phyloP scores from a whole-genome alignment of 2,329 filamentous ascomycete species.

The Phoma herbarum region DNA sequence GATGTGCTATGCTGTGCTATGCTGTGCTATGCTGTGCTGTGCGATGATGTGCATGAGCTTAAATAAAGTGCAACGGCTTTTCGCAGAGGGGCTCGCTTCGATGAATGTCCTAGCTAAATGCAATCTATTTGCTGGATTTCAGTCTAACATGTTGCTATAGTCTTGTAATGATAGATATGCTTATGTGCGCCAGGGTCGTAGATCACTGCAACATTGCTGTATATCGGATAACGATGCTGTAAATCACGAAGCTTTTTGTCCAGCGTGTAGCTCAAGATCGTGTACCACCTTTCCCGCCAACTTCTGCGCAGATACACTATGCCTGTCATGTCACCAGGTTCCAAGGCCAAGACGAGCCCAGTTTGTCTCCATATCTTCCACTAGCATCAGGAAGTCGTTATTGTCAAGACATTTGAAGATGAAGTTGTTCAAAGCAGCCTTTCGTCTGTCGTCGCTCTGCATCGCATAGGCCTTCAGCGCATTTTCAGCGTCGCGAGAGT shows the following conservation, averaged over 20 bases:
- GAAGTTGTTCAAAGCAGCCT: constrained; percentile 58
- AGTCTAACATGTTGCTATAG: background rate
- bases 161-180: background rate
- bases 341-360: constrained; percentile 52
- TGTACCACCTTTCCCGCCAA: no score
- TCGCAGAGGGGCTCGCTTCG: no score
- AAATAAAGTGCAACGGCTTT: no score
- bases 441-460: constrained; percentile 53
- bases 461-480: constrained; percentile 47
- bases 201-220: background rate
- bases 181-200: background rate
- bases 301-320: background rate
- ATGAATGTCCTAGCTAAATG: background rate
- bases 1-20: background rate
- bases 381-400: constrained; percentile 60
- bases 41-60: no score
- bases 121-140: background rate
- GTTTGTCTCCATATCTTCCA: constrained; percentile 59
- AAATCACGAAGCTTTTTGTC: constrained; percentile 3
- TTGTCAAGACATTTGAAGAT: constrained; percentile 61
- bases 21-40: background rate
- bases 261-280: constrained; percentile 12
- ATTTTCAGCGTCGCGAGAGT: constrained; percentile 12
- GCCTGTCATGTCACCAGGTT: constrained; percentile 9
- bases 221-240: background rate